Evolutionary conservation across 2,329 filamentous ascomycete genomes (phyloP).

Genomic region (Exophiala aquamarina): DNA sequence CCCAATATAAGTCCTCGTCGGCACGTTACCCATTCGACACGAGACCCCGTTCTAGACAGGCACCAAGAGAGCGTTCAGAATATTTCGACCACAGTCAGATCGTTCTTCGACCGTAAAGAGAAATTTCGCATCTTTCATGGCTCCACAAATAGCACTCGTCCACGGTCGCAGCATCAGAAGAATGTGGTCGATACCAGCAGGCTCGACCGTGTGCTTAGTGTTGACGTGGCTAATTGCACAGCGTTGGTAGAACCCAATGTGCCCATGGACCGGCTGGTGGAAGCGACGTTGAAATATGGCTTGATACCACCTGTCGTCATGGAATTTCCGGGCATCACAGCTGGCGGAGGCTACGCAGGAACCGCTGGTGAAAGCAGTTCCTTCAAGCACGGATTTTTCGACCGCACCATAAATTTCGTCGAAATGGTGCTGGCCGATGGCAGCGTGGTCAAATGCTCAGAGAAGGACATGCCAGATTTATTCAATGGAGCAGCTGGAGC

Average conservation of each 20-base stretch:
- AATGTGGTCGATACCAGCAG: not conserved
- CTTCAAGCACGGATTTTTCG: slow-evolving; percentile 67
- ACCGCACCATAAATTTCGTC: slow-evolving; percentile 60
- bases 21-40: too few species aligned
- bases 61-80: not conserved
- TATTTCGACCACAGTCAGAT: not conserved
- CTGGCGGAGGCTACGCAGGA: slow-evolving; percentile 66
- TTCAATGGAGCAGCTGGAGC: slow-evolving; percentile 61
- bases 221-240: not conserved
- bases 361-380: slow-evolving; percentile 67
- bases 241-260: slow-evolving; percentile 65
- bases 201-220: not conserved
- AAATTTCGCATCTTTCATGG: slow-evolving; percentile 57
- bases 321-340: slow-evolving; percentile 70
- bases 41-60: too few species aligned
- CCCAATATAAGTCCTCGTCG: too few species aligned
- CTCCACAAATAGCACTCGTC: slow-evolving; percentile 53
- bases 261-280: slow-evolving; percentile 64
- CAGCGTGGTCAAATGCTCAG: slow-evolving; percentile 50
- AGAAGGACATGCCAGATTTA: slow-evolving; percentile 51
- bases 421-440: slow-evolving; percentile 65
- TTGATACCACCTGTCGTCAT: slow-evolving; percentile 67
- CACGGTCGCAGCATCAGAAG: not conserved
- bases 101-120: slow-evolving; percentile 26
- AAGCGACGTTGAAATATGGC: slow-evolving; percentile 54